Evolutionary conservation across 2,329 filamentous ascomycete genomes (phyloP), one percentile per base, ranked within the genome.

Genomic region (Ophioceras dolichostomum): DNA sequence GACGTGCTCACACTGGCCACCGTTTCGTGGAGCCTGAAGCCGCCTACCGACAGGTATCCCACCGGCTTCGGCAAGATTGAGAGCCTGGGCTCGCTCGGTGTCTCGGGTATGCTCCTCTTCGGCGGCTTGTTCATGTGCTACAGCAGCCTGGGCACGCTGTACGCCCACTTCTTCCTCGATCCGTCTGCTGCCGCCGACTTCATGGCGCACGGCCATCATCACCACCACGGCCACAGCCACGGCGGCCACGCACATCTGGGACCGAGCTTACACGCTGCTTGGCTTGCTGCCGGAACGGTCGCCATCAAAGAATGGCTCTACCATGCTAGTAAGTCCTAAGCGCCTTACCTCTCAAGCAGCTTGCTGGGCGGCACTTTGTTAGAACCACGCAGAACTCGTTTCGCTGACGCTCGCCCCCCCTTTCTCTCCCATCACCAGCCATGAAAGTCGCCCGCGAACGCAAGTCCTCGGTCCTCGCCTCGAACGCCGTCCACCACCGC

Each of bases 61-160:
- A 76, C 79, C 50, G 91, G 91, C 2, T 98, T 94, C 55, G 91
- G 91, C 54, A 98, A 98, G 65, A 75, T 98, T n/a, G 91, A 98
- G 66, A 94, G 87, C 51, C 63, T 98, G 53, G 91, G 91, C 16
- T 91, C 87, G 17, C 64, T 98, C 41, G 91, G 89, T 13, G 91
- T 98, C 24, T 95, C 88, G 48, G 79, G 87, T 44, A 83, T 98
- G 62, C 68, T 98, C 49, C 72, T 98, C 2, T 76, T 80, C 34
- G 91, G 91, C 43, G 91, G 91, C 36, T 63, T 94, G 44, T 87
- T 93, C 57, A 96, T 98, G 82, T 87, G 87, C 44, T 76, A 82
- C 60, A 81, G 83, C 58, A 83, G 80, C 49, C 67, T 76, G 39
- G 63, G 79, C 47, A 72, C 76, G 29, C 64, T 91, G 19, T 79